Conservation (phyloP, 768 basidiomycete genomes). For the Pulveroboletus sp. region DNA sequence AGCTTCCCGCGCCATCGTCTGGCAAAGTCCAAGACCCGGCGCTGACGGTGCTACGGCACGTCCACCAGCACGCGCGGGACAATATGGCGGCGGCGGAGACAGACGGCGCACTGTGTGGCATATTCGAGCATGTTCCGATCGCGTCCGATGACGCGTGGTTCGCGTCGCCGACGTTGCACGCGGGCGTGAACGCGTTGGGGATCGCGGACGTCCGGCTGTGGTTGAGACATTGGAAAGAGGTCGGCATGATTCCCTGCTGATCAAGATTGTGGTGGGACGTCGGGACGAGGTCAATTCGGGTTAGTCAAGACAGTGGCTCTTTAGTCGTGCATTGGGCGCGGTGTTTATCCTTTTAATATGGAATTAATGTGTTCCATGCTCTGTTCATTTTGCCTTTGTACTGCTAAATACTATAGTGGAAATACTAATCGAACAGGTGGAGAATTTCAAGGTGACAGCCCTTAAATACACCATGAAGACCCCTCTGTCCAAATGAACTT, state of each 20-base stretch:
- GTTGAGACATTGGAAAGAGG: conserved; percentile 10
- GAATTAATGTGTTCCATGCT: too few relatives aligned
- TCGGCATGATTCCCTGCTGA: conserved; percentile 7
- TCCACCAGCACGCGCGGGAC: background rate
- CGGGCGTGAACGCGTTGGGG: background rate
- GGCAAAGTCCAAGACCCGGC: conserved; percentile 1
- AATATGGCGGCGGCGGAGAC: background rate
- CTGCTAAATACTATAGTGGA: too few relatives aligned
- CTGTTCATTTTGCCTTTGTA: too few relatives aligned
- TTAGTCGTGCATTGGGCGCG: too few relatives aligned
- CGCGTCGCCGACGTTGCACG: conserved; percentile 9
- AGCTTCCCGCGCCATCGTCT: background rate
- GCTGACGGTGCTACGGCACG: conserved; percentile 1
- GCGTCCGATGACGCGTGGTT: conserved; percentile 5
- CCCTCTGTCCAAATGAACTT: too few relatives aligned
- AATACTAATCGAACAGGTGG: too few relatives aligned
- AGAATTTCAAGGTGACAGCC: too few relatives aligned
- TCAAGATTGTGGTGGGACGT: too few relatives aligned
- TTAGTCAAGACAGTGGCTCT: too few relatives aligned
- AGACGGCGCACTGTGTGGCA: background rate
- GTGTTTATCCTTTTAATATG: too few relatives aligned
- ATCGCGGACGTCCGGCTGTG: conserved; percentile 6
- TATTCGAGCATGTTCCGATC: conserved; percentile 3
- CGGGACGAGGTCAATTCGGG: too few relatives aligned
- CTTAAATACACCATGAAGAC: too few relatives aligned